Evolutionary conservation across 129 eudicot species (phyloP).

Genomic region (Lactuca sativa): DNA sequence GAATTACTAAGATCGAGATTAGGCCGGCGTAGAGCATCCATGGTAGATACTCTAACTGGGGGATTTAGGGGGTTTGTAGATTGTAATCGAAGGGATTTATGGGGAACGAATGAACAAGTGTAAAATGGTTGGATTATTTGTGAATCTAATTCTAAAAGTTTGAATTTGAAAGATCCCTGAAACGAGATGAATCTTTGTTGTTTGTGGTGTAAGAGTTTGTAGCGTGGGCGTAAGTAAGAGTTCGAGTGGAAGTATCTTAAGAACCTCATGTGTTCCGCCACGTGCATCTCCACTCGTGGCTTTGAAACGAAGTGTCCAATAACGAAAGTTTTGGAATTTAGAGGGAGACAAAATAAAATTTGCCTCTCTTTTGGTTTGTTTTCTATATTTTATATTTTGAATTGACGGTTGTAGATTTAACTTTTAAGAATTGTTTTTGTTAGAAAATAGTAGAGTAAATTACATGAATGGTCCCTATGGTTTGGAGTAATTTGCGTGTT

Average conservation of each 20-base stretch:
- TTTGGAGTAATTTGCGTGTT: too few relatives aligned
- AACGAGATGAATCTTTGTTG: conserved; percentile 28
- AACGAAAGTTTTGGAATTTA: not conserved
- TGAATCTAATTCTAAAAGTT: conserved; percentile 23
- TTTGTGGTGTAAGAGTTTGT: conserved; percentile 39
- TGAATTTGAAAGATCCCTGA: conserved; percentile 14
- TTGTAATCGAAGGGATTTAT: not conserved
- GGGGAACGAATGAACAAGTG: conserved; percentile 1
- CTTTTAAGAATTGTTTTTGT: too few relatives aligned
- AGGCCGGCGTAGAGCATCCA: conserved; percentile 46
- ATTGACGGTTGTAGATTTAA: too few relatives aligned
- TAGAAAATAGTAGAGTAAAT: too few relatives aligned
- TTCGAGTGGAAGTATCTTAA: conserved; percentile 31
- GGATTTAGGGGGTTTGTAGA: not conserved
- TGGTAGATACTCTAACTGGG: conserved; percentile 14
- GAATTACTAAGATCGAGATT: conserved; percentile 45
- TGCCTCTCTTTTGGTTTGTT: not conserved
- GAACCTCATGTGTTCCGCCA: conserved; percentile 37
- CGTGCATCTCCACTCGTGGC: conserved; percentile 30
- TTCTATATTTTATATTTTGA: not conserved
- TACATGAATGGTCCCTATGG: too few relatives aligned
- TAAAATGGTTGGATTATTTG: conserved; percentile 3
- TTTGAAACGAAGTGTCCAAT: not conserved
- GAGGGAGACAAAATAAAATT: not conserved
- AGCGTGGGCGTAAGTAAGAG: conserved; percentile 29